Conservation (phyloP, 2,329 filamentous ascomycete species). For the Plenodomus lindquistii region DNA sequence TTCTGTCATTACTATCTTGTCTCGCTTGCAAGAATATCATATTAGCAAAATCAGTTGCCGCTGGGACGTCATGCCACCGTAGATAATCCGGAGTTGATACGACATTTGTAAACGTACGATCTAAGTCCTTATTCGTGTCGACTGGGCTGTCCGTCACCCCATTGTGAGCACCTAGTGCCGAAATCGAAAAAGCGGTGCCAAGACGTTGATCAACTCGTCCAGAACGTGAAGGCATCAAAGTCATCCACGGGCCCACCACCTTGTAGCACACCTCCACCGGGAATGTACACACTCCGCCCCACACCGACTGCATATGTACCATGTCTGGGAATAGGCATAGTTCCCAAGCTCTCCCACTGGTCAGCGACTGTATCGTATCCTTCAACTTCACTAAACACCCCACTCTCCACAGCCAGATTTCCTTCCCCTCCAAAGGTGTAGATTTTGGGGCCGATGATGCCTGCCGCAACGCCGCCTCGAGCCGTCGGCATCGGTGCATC, state of each 20-base stretch:
- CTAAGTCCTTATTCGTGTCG: too few relatives aligned
- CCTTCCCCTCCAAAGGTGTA: conserved; percentile 36
- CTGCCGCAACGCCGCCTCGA: conserved; percentile 26
- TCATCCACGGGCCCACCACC: conserved; percentile 16
- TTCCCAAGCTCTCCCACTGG: conserved; percentile 17
- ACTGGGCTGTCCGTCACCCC: too few relatives aligned
- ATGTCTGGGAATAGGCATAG: conserved; percentile 31
- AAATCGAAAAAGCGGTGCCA: too few relatives aligned
- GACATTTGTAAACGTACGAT: too few relatives aligned
- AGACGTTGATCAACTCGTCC: too few relatives aligned
- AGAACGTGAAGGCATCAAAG: conserved; percentile 22
- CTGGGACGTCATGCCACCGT: too few relatives aligned
- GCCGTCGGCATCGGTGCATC: conserved; percentile 25
- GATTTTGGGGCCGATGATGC: conserved; percentile 21
- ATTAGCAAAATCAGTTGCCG: too few relatives aligned
- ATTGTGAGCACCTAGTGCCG: too few relatives aligned
- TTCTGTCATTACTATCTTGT: too few relatives aligned
- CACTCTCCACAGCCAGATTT: conserved; percentile 14
- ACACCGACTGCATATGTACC: conserved; percentile 30
- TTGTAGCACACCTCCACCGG: conserved; percentile 24
- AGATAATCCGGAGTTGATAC: too few relatives aligned
- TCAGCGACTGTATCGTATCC: conserved; percentile 23
- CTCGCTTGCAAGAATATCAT: too few relatives aligned
- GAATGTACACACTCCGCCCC: conserved; percentile 23
- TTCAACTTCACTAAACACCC: conserved; percentile 26